These are phyloP conservation scores for Ogataea methanolica DNA, from an alignment of 805 yeast genomes.

Conservation along the genomic window DNA sequence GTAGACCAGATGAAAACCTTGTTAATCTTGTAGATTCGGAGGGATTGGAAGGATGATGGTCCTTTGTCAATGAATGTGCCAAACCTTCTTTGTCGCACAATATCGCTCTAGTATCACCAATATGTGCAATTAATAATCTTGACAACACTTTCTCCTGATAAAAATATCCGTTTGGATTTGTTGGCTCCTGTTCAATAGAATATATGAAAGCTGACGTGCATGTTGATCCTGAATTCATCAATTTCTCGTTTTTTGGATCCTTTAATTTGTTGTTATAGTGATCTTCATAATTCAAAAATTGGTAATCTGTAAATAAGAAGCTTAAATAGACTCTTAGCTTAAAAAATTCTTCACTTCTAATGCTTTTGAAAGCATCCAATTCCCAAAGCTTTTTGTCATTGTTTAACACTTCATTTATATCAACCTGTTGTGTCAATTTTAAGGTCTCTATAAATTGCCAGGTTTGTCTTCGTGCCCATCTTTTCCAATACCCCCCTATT, in stretches of 20 bases:
- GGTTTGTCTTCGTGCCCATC: conserved; percentile 51
- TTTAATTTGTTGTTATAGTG: conserved; percentile 8
- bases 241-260: conserved; percentile 3
- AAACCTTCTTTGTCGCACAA: conserved; percentile 77
- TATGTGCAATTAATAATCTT: conserved; percentile 75
- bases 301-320: conserved; percentile 61
- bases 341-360: conserved; percentile 48
- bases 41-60: conserved; percentile 86
- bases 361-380: conserved; percentile 12
- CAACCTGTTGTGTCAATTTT: conserved; percentile 9
- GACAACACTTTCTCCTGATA: conserved; percentile 66
- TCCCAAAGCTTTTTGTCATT: conserved; percentile 1
- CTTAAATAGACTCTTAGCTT: conserved; percentile 57
- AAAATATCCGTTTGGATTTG: conserved; percentile 36
- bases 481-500: conserved; percentile 83
- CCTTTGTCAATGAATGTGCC: conserved; percentile 71
- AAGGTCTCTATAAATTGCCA: conserved; percentile 18
- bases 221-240: conserved; percentile 32
- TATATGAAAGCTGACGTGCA: conserved; percentile 31
- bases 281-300: conserved; percentile 39
- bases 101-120: conserved; percentile 88
- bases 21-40: conserved; percentile 70
- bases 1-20: conserved; percentile 55
- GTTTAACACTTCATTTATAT: conserved; percentile 1
- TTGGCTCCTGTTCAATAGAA: conserved; percentile 26